A percentile compares a stretch with the other conserved stretches of the same genome.
These are phyloP conservation scores for Suillus variegatus DNA, from an alignment of 768 basidiomycete genomes.

Conservation along the genomic window DNA sequence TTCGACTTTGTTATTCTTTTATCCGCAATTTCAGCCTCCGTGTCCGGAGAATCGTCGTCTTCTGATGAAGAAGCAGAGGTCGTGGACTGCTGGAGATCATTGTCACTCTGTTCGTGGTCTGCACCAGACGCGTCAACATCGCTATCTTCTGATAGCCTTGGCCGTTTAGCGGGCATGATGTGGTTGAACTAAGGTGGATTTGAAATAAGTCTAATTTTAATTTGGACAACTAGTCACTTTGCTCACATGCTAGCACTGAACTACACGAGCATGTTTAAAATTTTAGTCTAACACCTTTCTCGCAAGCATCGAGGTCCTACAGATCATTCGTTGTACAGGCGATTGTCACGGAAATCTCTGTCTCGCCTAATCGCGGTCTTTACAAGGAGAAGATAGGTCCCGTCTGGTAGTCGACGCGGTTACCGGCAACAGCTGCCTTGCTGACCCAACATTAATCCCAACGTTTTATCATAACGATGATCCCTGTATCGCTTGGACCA, in stretches of 20 bases:
- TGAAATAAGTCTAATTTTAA: background rate
- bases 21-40: constrained; percentile 64
- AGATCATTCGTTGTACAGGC: background rate
- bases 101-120: background rate
- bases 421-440: background rate
- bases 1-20: constrained; percentile 65
- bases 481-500: constrained; percentile 30
- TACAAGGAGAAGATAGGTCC: constrained; percentile 2
- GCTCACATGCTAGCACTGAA: background rate
- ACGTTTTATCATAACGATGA: constrained; percentile 24
- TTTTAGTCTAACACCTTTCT: background rate
- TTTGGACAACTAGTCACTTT: background rate
- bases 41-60: constrained; percentile 38
- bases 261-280: background rate
- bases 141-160: constrained; percentile 38
- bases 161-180: constrained; percentile 57
- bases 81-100: constrained; percentile 6
- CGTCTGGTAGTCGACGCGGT: background rate
- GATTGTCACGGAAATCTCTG: background rate
- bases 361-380: background rate
- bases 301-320: background rate
- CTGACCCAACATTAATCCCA: background rate
- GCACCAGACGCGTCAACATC: constrained; percentile 14
- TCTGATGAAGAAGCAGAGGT: constrained; percentile 12
- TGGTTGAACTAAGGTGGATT: constrained; percentile 5